Base-by-base conservation (phyloP, 225 moss, liverwort and hornwort genomes). In the Marchantia paleacea region DNA sequence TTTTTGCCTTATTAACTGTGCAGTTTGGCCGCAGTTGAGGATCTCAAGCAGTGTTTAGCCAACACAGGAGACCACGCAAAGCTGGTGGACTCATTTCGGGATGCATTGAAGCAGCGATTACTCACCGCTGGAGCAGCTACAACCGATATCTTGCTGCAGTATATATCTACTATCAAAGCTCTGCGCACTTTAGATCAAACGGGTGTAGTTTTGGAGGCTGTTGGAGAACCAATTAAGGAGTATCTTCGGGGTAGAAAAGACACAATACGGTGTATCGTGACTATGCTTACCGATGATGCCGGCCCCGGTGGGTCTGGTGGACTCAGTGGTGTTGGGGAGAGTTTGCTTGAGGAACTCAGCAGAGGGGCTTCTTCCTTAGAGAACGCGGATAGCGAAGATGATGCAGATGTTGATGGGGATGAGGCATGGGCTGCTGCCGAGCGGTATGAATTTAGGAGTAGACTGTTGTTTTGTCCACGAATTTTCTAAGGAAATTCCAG, bases 91-190 rank as follows among this genome's bases (percentile, higher is more conserved):
- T 94, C 95, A 25, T 99, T 99, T 79, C 92, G 95, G 73, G 85
- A 91, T 69, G 95, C 99, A 62, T 88, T 99, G 80, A 94, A 95
- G 80, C 99, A 99, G 82, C 91, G 99, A 60, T 86, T 99, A 80
- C 89, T 99, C 75, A 99, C 95, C 53, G 99, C 99, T 77, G 95
- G 95, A 77, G 99, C 99, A 88, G 99, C 99, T 79, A 99, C 99
- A 52, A 99, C 99, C 51, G 99, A 99, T 84, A 99, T 99, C 82
- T 81, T 99, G 79, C 88, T 99, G 15, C 99, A 99, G 75, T 99
- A 99, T 81, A 92, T 99, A 78, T 99, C 99, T 73, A 99, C 99
- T 47, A 99, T 99, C 72, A 99, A 95, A 83, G 99, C 99, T 52
- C 84, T 99, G 77, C 91, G 99, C 82, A 92, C 91, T 14, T 89